Base-by-base conservation (phyloP, 352 stramenopile species). In the Aphanomyces euteiches region DNA sequence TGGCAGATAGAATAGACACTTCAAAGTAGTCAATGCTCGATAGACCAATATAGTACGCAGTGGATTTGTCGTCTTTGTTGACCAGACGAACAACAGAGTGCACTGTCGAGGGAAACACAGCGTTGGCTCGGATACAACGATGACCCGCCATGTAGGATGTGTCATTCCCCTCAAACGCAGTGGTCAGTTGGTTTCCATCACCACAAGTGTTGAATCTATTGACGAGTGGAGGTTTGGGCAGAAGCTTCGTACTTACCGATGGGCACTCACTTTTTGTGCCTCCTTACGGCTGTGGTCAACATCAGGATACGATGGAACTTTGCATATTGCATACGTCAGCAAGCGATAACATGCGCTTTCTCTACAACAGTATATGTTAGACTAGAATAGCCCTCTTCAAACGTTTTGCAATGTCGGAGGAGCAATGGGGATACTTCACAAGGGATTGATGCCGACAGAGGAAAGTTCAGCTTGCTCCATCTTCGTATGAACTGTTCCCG, bases 291-390 rank as follows among this genome's bases (percentile, higher is more conserved):
- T 66, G 40, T 50, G 15, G 6, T 47, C 3, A 13, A 67, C 13
- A 1, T 67, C 41, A 10, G 28, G 41, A 34, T 56, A 50, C 59
- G 43, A 38, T 10, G 59, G 59, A 34, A 67, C 4, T 3, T 19
- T 7, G 21, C 41, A 36, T 28, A 67, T 45, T 5, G 38, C 10
- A 17, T 67, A 45, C 5, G 56, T 37, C 28, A 63, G 56, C 21
- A 63, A 37, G 4, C 56, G 56, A 45, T 63, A 63, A 37, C 56
- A 63, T n/a, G 56, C 56, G 19, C 34, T 63, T 38, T 63, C 56
- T 17, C 56, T 63, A 63, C 10, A 13, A 45, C 7, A 8, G n/a
- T 7, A 15, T 10, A 7, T 10, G 15, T 47, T 10, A 38, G 34
- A 17, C 34, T 5, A 10, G 17, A 5, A 12, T 17, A 15, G 38